Evolutionary conservation across 1,284 basidiomycete genomes (phyloP).

Genomic region (Apiotrichum sp.): DNA sequence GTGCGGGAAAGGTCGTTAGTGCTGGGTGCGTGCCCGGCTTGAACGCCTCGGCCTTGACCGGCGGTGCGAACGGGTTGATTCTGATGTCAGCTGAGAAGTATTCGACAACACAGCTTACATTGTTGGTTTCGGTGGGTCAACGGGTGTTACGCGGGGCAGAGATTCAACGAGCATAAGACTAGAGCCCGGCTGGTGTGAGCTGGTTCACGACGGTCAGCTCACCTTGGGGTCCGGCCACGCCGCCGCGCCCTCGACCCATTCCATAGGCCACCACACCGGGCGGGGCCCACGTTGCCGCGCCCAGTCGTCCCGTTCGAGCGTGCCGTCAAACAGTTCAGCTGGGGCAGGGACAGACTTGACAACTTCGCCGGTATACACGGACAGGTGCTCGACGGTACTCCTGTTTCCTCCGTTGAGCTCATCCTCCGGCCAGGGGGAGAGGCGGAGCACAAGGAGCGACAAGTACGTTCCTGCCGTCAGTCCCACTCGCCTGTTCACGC

Average conservation of each 20-base stretch:
- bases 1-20: constrained; percentile 25
- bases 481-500: not conserved
- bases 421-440: constrained; percentile 4
- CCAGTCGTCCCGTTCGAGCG: not conserved
- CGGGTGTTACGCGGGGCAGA: constrained; percentile 33
- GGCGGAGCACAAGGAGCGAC: constrained; percentile 21
- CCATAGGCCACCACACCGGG: constrained; percentile 14
- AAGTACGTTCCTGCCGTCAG: constrained; percentile 27
- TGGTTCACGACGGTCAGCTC: not conserved
- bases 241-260: constrained; percentile 1
- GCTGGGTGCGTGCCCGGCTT: constrained; percentile 19
- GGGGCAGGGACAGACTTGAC: constrained; percentile 14
- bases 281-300: not conserved
- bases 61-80: constrained; percentile 16
- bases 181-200: constrained; percentile 30
- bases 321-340: constrained; percentile 3
- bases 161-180: constrained; percentile 33
- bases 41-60: constrained; percentile 3
- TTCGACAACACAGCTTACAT: constrained; percentile 16
- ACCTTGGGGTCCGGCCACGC: constrained; percentile 22
- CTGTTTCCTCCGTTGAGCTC: not conserved
- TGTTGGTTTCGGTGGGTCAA: constrained; percentile 37
- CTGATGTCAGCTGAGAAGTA: constrained; percentile 5
- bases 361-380: constrained; percentile 36
- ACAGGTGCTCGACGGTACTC: constrained; percentile 27